phyloP scores from a whole-genome alignment of 805 yeast species.

The Phaffomyces antillensis region DNA sequence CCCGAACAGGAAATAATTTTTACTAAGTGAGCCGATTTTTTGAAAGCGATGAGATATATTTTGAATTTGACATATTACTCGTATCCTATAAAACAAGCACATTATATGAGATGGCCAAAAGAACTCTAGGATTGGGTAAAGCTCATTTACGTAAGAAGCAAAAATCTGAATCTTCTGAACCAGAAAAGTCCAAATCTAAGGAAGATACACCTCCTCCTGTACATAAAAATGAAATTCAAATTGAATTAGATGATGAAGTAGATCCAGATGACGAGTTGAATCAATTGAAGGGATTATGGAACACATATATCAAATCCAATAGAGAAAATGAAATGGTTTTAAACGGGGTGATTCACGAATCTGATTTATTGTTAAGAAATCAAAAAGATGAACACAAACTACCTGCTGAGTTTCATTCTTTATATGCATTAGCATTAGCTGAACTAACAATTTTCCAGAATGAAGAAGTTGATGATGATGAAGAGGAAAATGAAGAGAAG shows the following conservation, averaged over 20 bases:
- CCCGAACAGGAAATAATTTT: background rate
- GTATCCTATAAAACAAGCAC: too few species aligned
- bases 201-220: too few species aligned
- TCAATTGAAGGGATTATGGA: constrained; percentile 69
- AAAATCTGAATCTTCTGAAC: constrained; percentile 18
- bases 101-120: constrained; percentile 41
- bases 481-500: background rate
- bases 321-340: constrained; percentile 57
- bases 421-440: constrained; percentile 66
- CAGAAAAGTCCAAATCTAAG: constrained; percentile 18
- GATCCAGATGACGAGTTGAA: constrained; percentile 76
- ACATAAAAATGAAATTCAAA: constrained; percentile 37
- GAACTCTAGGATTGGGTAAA: constrained; percentile 61
- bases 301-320: constrained; percentile 47
- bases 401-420: constrained; percentile 54
- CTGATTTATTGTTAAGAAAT: constrained; percentile 66
- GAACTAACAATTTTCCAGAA: constrained; percentile 55
- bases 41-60: background rate
- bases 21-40: constrained; percentile 2
- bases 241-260: constrained; percentile 62
- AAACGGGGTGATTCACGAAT: constrained; percentile 88
- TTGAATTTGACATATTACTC: too few species aligned
- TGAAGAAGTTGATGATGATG: constrained; percentile 26
- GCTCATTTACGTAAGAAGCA: constrained; percentile 41
- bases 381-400: constrained; percentile 23